Conservation (phyloP, 1,284 basidiomycete species). For the Fomitopsis betulina region DNA sequence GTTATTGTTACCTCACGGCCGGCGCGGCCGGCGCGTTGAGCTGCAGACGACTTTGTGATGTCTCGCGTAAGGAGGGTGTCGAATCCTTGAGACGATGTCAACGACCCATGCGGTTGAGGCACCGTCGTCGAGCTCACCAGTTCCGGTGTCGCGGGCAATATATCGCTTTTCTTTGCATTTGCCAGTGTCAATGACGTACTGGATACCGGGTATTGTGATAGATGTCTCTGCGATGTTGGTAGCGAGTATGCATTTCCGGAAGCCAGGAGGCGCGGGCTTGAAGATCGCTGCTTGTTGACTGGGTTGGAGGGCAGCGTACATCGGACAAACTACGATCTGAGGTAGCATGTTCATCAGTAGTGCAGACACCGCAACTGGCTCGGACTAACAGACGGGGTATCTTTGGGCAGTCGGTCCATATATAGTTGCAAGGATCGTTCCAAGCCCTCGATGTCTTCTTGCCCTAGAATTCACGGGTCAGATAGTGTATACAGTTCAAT, state of each 20-base stretch:
- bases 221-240: constrained; percentile 99
- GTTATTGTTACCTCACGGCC: constrained; percentile 69
- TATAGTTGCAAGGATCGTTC: constrained; percentile 68
- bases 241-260: constrained; percentile 87
- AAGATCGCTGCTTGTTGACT: constrained; percentile 81
- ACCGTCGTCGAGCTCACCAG: constrained; percentile 40
- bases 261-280: constrained; percentile 58
- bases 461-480: constrained; percentile 43
- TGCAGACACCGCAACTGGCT: no score
- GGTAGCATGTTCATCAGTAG: constrained; percentile 1
- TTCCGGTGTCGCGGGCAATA: constrained; percentile 58
- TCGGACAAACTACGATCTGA: constrained; percentile 70
- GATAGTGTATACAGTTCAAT: not conserved
- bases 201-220: constrained; percentile 95
- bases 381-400: constrained; percentile 44
- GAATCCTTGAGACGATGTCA: constrained; percentile 51
- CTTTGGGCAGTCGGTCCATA: constrained; percentile 58
- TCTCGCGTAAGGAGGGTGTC: constrained; percentile 84
- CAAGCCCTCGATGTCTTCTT: constrained; percentile 94
- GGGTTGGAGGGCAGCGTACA: constrained; percentile 84
- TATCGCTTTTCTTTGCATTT: constrained; percentile 95
- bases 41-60: constrained; percentile 87
- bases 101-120: not conserved
- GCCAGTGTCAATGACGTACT: constrained; percentile 93
- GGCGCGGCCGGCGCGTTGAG: constrained; percentile 85